phyloP scores from a whole-genome alignment of 1,284 basidiomycete species.

The Microbotryum intermedium region DNA sequence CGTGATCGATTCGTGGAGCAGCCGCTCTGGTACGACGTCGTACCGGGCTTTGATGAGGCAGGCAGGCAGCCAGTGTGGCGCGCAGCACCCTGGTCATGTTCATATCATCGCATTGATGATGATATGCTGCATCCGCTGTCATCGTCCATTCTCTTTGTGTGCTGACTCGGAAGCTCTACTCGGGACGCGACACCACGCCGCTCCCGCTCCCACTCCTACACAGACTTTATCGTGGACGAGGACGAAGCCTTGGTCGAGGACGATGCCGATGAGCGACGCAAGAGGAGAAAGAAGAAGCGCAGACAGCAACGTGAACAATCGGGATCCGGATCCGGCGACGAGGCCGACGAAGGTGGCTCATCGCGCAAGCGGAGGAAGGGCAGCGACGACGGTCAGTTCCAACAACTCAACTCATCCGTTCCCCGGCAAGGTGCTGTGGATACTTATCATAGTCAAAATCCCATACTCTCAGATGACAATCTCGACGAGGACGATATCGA shows the following conservation, averaged over 20 bases:
- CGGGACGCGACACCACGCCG: too few species aligned
- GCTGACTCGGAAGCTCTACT: too few species aligned
- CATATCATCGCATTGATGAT: neutral
- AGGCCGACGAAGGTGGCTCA: slow-evolving; percentile 42
- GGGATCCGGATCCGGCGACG: slow-evolving; percentile 39
- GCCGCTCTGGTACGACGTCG: neutral
- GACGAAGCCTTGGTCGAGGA: slow-evolving; percentile 78
- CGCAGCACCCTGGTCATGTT: neutral
- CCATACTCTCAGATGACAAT: slow-evolving; percentile 40
- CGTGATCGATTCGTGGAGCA: too few species aligned
- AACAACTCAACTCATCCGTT: slow-evolving; percentile 45
- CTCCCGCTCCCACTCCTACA: neutral
- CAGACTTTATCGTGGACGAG: slow-evolving; percentile 72
- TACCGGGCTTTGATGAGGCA: neutral
- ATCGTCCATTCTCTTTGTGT: neutral
- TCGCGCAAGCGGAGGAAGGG: slow-evolving; percentile 52
- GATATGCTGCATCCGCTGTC: too few species aligned
- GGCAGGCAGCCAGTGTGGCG: neutral
- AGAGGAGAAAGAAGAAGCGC: slow-evolving; percentile 54
- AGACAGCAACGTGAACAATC: slow-evolving; percentile 37
- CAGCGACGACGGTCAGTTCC: slow-evolving; percentile 14
- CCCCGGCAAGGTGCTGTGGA: slow-evolving; percentile 42
- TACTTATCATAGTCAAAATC: slow-evolving; percentile 9
- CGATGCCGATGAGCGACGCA: slow-evolving; percentile 50
- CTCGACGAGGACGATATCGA: slow-evolving; percentile 94